These are phyloP conservation scores for Lactarius indigo DNA, from an alignment of 768 basidiomycete species.

Conservation along the genomic window DNA sequence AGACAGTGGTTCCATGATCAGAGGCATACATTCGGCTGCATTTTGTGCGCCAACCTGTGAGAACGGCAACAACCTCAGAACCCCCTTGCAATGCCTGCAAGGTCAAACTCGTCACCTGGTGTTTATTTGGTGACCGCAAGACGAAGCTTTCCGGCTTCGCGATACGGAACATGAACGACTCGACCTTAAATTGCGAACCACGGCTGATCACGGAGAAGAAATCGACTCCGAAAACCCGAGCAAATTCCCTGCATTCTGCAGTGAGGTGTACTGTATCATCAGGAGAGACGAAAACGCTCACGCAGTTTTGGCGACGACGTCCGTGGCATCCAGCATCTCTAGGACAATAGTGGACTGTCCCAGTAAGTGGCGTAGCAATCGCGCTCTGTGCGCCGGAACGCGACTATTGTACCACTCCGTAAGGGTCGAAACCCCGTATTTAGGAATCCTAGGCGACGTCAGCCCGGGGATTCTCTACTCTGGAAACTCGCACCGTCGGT, in stretches of 20 bases:
- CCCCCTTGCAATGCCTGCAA: background rate
- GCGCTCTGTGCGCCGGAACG: conserved; percentile 50
- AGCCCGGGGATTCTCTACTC: background rate
- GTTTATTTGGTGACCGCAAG: conserved; percentile 82
- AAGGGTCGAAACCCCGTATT: conserved; percentile 14
- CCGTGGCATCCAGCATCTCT: conserved; percentile 76
- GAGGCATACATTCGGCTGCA: conserved; percentile 92
- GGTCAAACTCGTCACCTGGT: conserved; percentile 50
- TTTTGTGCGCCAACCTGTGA: conserved; percentile 90
- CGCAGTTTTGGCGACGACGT: conserved; percentile 89
- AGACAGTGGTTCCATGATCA: conserved; percentile 92
- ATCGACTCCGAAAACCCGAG: conserved; percentile 95
- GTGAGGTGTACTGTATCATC: background rate
- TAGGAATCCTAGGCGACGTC: conserved; percentile 20
- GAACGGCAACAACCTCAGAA: conserved; percentile 2
- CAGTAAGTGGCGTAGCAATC: conserved; percentile 59
- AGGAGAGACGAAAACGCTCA: conserved; percentile 38
- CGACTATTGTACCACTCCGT: conserved; percentile 75
- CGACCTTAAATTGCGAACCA: conserved; percentile 98
- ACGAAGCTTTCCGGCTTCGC: conserved; percentile 94
- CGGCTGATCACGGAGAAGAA: conserved; percentile 93
- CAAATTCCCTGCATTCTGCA: conserved; percentile 73
- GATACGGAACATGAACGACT: conserved; percentile 97
- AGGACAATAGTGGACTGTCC: conserved; percentile 66
- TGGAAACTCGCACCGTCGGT: conserved; percentile 52